phyloP scores from a whole-genome alignment of 2,329 filamentous ascomycete genomes.

The Talaromyces atroroseus region DNA sequence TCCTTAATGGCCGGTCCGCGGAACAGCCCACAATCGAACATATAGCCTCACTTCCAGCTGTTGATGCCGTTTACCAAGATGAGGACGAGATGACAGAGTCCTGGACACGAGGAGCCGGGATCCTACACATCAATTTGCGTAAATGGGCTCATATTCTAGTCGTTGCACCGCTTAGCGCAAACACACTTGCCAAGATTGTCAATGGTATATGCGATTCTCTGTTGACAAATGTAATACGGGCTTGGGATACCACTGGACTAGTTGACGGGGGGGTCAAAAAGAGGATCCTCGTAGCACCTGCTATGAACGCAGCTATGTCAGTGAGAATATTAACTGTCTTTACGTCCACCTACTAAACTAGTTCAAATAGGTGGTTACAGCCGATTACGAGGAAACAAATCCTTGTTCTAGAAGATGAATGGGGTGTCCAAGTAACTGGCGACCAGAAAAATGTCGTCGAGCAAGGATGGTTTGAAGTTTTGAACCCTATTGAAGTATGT shows the following conservation, averaged over 20 bases:
- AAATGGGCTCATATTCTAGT: conserved; percentile 76
- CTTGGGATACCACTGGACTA: conserved; percentile 74
- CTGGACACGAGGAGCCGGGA: conserved; percentile 72
- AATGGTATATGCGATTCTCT: conserved; percentile 74
- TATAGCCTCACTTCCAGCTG: conserved; percentile 58
- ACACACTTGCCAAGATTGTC: conserved; percentile 77
- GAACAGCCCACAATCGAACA: conserved; percentile 68
- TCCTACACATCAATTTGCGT: conserved; percentile 85
- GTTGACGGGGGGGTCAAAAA: conserved; percentile 52
- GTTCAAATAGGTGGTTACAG: conserved; percentile 57
- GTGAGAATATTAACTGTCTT: neutral
- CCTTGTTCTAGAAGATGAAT: conserved; percentile 61
- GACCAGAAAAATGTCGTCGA: conserved; percentile 20
- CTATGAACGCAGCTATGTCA: conserved; percentile 85
- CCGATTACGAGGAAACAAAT: conserved; percentile 73
- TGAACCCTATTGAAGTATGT: conserved; percentile 57
- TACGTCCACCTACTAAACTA: neutral
- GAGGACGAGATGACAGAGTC: conserved; percentile 73
- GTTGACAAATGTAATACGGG: conserved; percentile 66
- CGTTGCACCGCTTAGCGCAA: conserved; percentile 76
- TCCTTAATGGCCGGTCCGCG: conserved; percentile 66
- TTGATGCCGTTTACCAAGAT: conserved; percentile 77
- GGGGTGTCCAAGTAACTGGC: conserved; percentile 50
- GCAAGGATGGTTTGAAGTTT: conserved; percentile 61
- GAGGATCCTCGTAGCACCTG: conserved; percentile 68